phyloP scores from a whole-genome alignment of 345 rosid species.

The Hirschfeldia incana region DNA sequence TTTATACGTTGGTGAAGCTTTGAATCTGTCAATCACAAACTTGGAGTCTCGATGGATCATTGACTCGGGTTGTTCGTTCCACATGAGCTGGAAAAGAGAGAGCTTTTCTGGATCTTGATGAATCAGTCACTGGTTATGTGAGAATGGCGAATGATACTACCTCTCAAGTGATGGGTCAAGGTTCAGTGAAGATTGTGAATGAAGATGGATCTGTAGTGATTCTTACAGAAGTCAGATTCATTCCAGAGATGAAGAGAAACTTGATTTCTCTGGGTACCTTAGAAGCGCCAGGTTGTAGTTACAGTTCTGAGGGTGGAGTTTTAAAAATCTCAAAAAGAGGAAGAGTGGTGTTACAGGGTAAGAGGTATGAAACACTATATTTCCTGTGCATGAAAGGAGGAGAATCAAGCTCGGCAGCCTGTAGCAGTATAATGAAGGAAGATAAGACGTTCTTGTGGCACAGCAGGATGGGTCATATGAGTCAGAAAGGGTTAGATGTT shows the following conservation, averaged over 20 bases:
- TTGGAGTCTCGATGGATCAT: not conserved
- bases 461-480: not conserved
- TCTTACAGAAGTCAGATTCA: not conserved
- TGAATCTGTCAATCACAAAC: not conserved
- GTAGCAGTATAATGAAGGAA: too few species aligned
- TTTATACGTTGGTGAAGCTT: not conserved
- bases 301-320: not conserved
- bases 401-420: too few species aligned
- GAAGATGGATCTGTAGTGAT: not conserved
- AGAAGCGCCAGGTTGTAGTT: not conserved
- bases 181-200: not conserved
- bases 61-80: not conserved
- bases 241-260: not conserved
- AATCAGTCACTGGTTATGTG: not conserved
- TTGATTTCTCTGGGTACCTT: not conserved
- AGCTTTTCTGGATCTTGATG: not conserved
- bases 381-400: not conserved
- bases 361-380: not conserved
- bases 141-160: not conserved
- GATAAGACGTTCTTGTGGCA: not conserved
- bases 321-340: not conserved
- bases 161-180: not conserved
- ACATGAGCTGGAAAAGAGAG: not conserved
- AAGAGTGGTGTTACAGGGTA: not conserved
- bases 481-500: not conserved